phyloP scores from a whole-genome alignment of 179 eudicot genomes.

The Silene vulgaris region DNA sequence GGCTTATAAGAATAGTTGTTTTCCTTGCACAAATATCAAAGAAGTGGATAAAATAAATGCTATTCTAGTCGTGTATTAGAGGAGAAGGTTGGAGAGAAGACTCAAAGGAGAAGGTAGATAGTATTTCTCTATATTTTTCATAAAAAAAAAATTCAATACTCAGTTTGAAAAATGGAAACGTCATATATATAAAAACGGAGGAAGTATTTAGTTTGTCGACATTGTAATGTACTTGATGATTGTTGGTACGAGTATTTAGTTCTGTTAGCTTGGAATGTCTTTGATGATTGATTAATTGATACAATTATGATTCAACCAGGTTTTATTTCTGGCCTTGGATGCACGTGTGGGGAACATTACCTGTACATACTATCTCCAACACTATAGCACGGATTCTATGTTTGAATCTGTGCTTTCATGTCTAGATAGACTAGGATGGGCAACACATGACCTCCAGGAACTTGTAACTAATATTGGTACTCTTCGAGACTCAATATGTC shows the following conservation, averaged over 20 bases:
- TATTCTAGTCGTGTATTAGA: too few relatives aligned
- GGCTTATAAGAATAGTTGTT: too few relatives aligned
- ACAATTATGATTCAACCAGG: conserved; percentile 41
- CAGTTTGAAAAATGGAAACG: too few relatives aligned
- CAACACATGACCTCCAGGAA: conserved; percentile 39
- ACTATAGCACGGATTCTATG: conserved; percentile 45
- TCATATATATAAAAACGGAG: too few relatives aligned
- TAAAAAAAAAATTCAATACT: too few relatives aligned
- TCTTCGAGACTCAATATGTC: conserved; percentile 45
- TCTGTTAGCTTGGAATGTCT: background rate
- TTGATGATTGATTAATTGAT: conserved; percentile 2
- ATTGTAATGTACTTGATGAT: background rate
- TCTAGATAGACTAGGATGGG: conserved; percentile 1
- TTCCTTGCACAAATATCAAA: too few relatives aligned
- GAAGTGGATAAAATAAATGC: too few relatives aligned
- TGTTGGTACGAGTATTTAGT: background rate
- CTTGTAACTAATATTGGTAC: conserved; percentile 55
- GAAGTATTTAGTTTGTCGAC: background rate
- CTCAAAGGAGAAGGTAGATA: too few relatives aligned
- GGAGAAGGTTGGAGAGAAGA: too few relatives aligned
- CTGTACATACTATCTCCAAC: conserved; percentile 52
- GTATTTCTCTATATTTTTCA: too few relatives aligned
- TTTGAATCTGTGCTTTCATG: conserved; percentile 30
- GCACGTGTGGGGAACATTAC: conserved; percentile 46
- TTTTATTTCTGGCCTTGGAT: conserved; percentile 60